Evolutionary conservation across 2,329 filamentous ascomycete species (phyloP).

Genomic region (Pezicula rhizophila): DNA sequence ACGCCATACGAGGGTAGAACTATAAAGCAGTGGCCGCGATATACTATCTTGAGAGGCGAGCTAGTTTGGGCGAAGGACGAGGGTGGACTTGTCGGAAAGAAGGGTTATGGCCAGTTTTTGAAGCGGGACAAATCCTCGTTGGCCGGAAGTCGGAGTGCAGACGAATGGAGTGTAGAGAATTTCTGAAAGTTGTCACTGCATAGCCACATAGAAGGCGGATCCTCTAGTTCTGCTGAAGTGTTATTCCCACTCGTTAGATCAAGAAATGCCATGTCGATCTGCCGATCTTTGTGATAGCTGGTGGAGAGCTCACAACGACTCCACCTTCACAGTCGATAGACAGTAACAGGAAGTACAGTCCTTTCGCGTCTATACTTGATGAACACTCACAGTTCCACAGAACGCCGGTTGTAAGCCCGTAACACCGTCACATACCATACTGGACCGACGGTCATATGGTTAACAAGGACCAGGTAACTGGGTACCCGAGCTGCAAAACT

Average conservation of each 20-base stretch:
- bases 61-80: slow-evolving; percentile 51
- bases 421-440: too few relatives aligned
- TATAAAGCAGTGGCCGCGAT: slow-evolving; percentile 56
- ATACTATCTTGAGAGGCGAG: slow-evolving; percentile 51
- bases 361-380: too few relatives aligned
- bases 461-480: too few relatives aligned
- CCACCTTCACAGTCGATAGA: too few relatives aligned
- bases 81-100: slow-evolving; percentile 42
- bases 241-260: neutral
- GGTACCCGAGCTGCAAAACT: too few relatives aligned
- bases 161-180: slow-evolving; percentile 26
- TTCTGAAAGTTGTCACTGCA: slow-evolving; percentile 7
- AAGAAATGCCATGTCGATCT: too few relatives aligned
- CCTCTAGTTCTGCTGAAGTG: neutral
- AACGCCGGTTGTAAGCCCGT: too few relatives aligned
- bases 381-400: too few relatives aligned
- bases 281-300: too few relatives aligned
- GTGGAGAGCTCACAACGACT: too few relatives aligned
- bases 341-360: too few relatives aligned
- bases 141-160: slow-evolving; percentile 27
- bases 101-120: slow-evolving; percentile 43
- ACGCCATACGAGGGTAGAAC: slow-evolving; percentile 53
- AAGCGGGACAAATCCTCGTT: slow-evolving; percentile 33
- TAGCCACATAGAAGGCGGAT: neutral
- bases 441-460: too few relatives aligned